Evolutionary conservation across 176 grass and related monocot genomes (phyloP).

Genomic region (Aegilops longissima): DNA sequence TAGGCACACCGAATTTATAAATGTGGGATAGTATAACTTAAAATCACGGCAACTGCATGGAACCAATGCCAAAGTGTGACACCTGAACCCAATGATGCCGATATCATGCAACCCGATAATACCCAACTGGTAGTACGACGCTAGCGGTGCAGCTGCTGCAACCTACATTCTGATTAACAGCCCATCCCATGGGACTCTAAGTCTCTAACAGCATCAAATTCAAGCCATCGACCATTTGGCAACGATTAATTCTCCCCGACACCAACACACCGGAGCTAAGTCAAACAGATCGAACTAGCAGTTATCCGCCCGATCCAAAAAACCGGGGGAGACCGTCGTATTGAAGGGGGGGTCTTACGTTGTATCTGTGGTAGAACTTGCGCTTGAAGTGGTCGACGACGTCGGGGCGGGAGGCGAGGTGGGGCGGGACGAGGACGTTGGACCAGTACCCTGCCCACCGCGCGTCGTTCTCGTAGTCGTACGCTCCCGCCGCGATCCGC

Average conservation of each 20-base stretch:
- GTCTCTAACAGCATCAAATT: background rate
- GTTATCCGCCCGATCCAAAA: background rate
- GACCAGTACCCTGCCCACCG: constrained; percentile 97
- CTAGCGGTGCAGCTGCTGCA: too few relatives aligned
- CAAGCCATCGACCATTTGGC: background rate
- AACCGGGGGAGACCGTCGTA: background rate
- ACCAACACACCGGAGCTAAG: background rate
- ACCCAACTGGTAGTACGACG: too few relatives aligned
- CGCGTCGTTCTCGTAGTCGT: constrained; percentile 89
- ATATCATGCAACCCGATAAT: too few relatives aligned
- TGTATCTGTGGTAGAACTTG: constrained; percentile 94
- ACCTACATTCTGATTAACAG: too few relatives aligned
- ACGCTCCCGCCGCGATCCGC: constrained; percentile 70
- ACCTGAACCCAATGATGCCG: too few relatives aligned
- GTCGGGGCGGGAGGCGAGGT: constrained; percentile 74
- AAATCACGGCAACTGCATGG: too few relatives aligned
- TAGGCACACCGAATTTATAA: background rate
- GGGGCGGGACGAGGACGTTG: constrained; percentile 74
- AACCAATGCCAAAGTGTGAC: too few relatives aligned
- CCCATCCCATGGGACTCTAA: background rate
- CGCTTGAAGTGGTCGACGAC: constrained; percentile 92
- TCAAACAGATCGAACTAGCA: constrained; percentile 20
- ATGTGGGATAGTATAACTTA: too few relatives aligned
- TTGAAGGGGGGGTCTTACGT: constrained; percentile 33
- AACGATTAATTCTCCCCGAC: background rate